A percentile compares a stretch with the other conserved stretches of the same genome.
Conservation (phyloP, 108 stramenopile genomes). For the Phaeodactylum tricornutum region DNA sequence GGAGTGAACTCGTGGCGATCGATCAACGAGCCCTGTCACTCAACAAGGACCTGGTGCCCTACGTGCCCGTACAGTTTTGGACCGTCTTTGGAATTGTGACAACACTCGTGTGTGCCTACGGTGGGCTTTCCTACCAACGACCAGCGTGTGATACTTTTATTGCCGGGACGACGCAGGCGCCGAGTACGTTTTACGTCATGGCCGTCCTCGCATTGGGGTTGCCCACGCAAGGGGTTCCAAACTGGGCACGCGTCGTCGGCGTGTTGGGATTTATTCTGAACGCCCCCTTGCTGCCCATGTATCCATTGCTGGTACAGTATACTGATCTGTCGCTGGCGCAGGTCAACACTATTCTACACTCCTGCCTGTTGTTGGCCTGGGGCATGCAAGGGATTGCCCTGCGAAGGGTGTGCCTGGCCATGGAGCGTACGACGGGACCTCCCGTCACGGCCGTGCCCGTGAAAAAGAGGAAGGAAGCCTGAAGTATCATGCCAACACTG, state of each 20-base stretch:
- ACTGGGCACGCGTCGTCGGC: constrained; percentile 20
- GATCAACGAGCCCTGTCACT: constrained; percentile 19
- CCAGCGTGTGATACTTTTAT: constrained; percentile 90
- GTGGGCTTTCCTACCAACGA: constrained; percentile 63
- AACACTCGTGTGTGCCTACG: constrained; percentile 32
- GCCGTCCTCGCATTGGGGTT: constrained; percentile 7
- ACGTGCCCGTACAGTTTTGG: constrained; percentile 51
- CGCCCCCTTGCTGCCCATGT: constrained; percentile 71
- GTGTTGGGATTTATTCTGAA: constrained; percentile 65
- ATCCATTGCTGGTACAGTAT: constrained; percentile 65
- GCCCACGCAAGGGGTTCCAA: constrained; percentile 5
- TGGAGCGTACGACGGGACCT: constrained; percentile 5
- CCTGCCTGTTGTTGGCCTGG: constrained; percentile 69
- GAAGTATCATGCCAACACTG: background rate
- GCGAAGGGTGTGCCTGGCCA: constrained; percentile 16
- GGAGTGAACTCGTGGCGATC: constrained; percentile 29
- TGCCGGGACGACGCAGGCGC: constrained; percentile 69
- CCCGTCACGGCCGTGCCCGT: too few relatives aligned
- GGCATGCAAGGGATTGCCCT: constrained; percentile 62
- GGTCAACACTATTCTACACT: constrained; percentile 68
- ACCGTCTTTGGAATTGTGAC: constrained; percentile 36
- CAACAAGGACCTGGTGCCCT: constrained; percentile 2
- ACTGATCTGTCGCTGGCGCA: constrained; percentile 41
- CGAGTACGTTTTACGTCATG: constrained; percentile 57
- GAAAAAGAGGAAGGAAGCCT: background rate